phyloP scores from a whole-genome alignment of 2,329 filamentous ascomycete genomes.

The Verticillium nubilum region DNA sequence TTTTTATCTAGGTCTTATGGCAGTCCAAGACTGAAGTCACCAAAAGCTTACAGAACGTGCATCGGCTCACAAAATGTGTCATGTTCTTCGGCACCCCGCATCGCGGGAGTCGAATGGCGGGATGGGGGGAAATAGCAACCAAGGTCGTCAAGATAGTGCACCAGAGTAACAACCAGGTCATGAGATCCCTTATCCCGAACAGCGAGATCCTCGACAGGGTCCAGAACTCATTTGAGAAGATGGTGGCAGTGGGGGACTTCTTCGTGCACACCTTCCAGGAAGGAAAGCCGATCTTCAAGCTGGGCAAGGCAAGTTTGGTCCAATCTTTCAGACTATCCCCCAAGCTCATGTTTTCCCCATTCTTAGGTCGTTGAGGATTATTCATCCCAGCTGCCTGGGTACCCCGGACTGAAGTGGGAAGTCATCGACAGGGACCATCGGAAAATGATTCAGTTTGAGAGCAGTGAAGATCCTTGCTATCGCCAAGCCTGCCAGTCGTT shows the following conservation, averaged over 20 bases:
- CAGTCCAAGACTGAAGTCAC: not conserved
- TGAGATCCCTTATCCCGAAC: not conserved
- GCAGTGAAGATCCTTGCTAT: not conserved
- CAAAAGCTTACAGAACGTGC: not conserved
- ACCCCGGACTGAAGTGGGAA: not conserved
- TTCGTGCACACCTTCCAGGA: conserved; percentile 1
- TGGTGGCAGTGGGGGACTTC: not conserved
- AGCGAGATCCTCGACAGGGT: not conserved
- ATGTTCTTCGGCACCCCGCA: conserved; percentile 1
- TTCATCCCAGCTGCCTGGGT: not conserved
- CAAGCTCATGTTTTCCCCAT: not conserved
- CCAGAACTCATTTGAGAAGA: conserved; percentile 1
- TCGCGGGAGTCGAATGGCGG: not conserved
- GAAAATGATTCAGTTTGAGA: not conserved
- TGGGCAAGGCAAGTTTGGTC: not conserved
- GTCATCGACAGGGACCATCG: conserved; percentile 1
- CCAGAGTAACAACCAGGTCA: not conserved
- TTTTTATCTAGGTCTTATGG: not conserved
- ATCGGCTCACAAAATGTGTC: not conserved
- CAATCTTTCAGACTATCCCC: not conserved
- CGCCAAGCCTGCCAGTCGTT: not conserved
- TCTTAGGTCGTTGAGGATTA: not conserved
- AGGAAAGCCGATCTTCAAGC: not conserved
- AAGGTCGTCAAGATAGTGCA: not conserved
- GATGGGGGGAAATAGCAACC: not conserved